Evolutionary conservation across 192 early-diverging fungal species (phyloP).

Genomic region (Piromyces finnis): DNA sequence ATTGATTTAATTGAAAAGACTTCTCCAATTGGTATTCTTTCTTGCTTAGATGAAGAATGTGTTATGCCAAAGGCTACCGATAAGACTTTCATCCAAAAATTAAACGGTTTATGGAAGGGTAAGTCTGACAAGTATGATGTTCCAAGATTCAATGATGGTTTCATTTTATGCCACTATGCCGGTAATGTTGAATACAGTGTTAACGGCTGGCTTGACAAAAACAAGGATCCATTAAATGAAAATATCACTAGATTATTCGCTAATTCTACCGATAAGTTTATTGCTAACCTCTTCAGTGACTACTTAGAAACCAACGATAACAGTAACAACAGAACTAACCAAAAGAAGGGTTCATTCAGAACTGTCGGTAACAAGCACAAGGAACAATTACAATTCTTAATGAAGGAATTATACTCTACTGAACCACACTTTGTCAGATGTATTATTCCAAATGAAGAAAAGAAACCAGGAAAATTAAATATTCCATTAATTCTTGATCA

Average conservation of each 20-base stretch:
- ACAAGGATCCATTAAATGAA: slow-evolving; percentile 96
- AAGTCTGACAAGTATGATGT: slow-evolving; percentile 74
- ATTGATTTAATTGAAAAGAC: slow-evolving; percentile 97
- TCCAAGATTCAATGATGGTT: slow-evolving; percentile 66
- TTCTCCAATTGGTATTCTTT: slow-evolving; percentile 88
- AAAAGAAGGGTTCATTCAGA: slow-evolving; percentile 75
- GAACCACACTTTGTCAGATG: slow-evolving; percentile 97
- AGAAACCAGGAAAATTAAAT: slow-evolving; percentile 64
- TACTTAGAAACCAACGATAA: slow-evolving; percentile 41
- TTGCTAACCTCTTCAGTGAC: slow-evolving; percentile 68
- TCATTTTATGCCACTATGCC: slow-evolving; percentile 86
- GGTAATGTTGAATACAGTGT: slow-evolving; percentile 86
- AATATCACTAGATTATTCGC: slow-evolving; percentile 75
- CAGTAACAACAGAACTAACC: slow-evolving; percentile 9
- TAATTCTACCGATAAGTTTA: slow-evolving; percentile 56
- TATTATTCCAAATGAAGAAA: slow-evolving; percentile 88
- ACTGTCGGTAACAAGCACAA: slow-evolving; percentile 91
- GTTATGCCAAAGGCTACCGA: slow-evolving; percentile 93
- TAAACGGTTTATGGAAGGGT: slow-evolving; percentile 72
- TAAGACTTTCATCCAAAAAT: slow-evolving; percentile 84
- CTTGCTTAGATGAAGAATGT: slow-evolving; percentile 93
- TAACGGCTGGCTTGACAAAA: slow-evolving; percentile 89
- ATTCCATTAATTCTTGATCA: slow-evolving; percentile 80
- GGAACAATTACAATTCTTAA: slow-evolving; percentile 71
- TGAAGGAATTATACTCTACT: slow-evolving; percentile 79